phyloP scores from a whole-genome alignment of 2,329 filamentous ascomycete genomes.

The Sarocladium strictum region DNA sequence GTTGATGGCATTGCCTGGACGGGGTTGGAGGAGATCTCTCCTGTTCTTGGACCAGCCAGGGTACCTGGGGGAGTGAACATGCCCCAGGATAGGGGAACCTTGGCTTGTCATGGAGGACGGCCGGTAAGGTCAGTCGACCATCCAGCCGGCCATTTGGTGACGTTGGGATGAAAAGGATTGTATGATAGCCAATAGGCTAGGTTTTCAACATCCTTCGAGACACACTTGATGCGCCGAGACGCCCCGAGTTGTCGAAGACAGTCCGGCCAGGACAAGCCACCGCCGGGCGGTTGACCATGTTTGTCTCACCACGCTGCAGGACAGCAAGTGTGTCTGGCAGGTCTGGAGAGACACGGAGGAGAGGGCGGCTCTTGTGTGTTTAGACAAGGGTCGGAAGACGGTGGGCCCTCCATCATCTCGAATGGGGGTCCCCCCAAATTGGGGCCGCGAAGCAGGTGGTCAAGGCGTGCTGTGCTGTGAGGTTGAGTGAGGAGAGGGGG shows the following conservation, averaged over 20 bases:
- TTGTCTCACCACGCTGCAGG: not conserved
- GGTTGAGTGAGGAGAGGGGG: not conserved
- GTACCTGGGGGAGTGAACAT: not conserved
- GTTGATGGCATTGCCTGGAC: not conserved
- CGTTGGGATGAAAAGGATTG: not conserved
- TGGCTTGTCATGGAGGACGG: not conserved
- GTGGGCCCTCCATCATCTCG: conserved; percentile 1
- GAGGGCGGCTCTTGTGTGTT: not conserved
- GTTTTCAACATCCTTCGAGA: not conserved
- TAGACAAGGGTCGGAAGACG: not conserved
- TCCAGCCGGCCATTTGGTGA: not conserved
- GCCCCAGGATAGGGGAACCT: not conserved
- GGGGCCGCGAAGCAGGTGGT: not conserved
- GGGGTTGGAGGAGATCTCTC: conserved; percentile 4
- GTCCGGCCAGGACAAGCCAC: not conserved
- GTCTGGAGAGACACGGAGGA: not conserved
- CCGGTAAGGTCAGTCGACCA: not conserved
- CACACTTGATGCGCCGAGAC: not conserved
- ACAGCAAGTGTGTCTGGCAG: not conserved
- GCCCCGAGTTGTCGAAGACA: not conserved
- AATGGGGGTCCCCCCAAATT: not conserved
- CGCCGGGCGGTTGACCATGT: not conserved
- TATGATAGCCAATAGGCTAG: not conserved
- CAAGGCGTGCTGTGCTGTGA: not conserved
- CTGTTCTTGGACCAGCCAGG: not conserved